Percentiles rank a stretch among this genome's conserved stretches.
These are phyloP conservation scores for Oryza australiensis DNA, from an alignment of 176 grass and related monocot species.

Conservation along the genomic window DNA sequence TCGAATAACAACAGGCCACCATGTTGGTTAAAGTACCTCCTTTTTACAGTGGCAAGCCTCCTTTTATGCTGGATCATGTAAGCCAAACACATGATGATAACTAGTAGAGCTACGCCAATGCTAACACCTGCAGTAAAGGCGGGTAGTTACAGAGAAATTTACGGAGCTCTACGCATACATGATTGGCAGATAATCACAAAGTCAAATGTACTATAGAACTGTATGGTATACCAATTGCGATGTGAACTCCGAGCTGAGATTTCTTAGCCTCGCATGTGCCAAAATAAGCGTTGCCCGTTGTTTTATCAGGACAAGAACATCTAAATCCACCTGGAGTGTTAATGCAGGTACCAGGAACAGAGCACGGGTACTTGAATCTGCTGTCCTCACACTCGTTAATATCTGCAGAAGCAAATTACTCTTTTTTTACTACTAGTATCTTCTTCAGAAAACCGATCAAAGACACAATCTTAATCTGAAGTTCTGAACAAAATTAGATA, in stretches of 20 bases:
- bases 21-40: slow-evolving; percentile 38
- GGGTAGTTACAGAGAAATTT: neutral
- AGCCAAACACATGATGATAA: neutral
- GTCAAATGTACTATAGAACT: neutral
- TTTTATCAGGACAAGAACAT: slow-evolving; percentile 48
- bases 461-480: neutral
- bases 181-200: neutral
- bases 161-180: neutral
- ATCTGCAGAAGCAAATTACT: slow-evolving; percentile 39
- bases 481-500: neutral
- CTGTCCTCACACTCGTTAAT: slow-evolving; percentile 47
- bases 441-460: neutral
- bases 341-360: slow-evolving; percentile 36
- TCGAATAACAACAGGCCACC: slow-evolving; percentile 33
- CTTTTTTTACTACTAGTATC: neutral
- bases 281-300: neutral
- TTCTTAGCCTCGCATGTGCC: slow-evolving; percentile 20
- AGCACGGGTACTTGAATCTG: slow-evolving; percentile 32
- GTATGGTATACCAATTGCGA: slow-evolving; percentile 36
- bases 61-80: slow-evolving; percentile 30
- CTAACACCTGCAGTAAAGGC: slow-evolving; percentile 9
- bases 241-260: slow-evolving; percentile 25
- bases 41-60: slow-evolving; percentile 27
- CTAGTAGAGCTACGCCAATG: slow-evolving; percentile 7
- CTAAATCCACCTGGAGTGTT: slow-evolving; percentile 44